phyloP scores from a whole-genome alignment of 179 eudicot species.

The Sideroxylon spinosum region DNA sequence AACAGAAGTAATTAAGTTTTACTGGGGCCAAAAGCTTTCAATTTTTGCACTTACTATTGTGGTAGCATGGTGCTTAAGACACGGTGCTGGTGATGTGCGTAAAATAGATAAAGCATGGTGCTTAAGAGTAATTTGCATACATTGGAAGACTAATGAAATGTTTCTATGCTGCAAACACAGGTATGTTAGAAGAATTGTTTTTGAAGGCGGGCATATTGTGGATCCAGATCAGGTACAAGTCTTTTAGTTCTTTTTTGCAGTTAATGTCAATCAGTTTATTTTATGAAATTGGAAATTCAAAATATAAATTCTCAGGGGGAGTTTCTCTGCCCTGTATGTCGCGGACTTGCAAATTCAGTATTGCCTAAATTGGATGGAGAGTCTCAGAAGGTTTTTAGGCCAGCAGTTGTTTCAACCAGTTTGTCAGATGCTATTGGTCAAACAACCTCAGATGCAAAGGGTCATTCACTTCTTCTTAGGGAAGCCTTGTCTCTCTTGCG shows the following conservation, averaged over 20 bases:
- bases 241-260: not conserved
- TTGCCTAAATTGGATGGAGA: constrained; percentile 62
- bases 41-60: not conserved
- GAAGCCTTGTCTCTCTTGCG: constrained; percentile 52
- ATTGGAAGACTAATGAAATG: not conserved
- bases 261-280: constrained; percentile 10
- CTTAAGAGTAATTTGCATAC: too few relatives aligned
- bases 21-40: not conserved
- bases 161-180: constrained; percentile 29
- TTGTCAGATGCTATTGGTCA: constrained; percentile 25
- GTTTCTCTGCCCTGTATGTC: constrained; percentile 94
- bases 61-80: not conserved
- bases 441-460: constrained; percentile 21
- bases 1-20: not conserved
- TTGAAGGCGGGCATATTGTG: constrained; percentile 88
- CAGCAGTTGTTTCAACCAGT: constrained; percentile 22
- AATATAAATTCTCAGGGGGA: constrained; percentile 60
- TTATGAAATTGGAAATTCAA: constrained; percentile 9
- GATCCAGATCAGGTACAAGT: constrained; percentile 82
- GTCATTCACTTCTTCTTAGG: constrained; percentile 35
- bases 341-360: constrained; percentile 84
- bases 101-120: too few relatives aligned
- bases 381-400: constrained; percentile 31
- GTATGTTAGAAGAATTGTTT: constrained; percentile 62
- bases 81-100: too few relatives aligned